These are phyloP conservation scores for Cordyceps tenuipes DNA, from an alignment of 2,329 filamentous ascomycete species.

Conservation along the genomic window DNA sequence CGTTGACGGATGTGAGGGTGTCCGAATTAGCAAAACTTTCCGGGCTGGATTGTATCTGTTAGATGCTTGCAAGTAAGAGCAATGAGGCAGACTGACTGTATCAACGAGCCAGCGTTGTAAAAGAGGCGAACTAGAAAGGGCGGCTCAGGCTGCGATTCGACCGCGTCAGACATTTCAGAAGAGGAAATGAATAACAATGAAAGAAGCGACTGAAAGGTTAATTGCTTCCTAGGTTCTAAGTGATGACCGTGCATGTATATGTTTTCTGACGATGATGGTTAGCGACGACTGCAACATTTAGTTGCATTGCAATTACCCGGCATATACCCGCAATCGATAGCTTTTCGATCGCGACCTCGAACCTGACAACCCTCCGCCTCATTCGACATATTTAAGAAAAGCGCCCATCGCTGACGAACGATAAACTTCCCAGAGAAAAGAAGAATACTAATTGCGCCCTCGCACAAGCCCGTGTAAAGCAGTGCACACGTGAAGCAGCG, in stretches of 20 bases:
- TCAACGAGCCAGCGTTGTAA: slow-evolving; percentile 61
- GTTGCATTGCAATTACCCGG: slow-evolving; percentile 17
- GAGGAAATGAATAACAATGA: not conserved
- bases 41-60: not conserved
- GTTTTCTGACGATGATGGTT: not conserved
- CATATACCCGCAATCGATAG: slow-evolving; percentile 23
- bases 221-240: not conserved
- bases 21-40: not conserved
- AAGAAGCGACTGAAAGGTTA: not conserved
- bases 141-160: slow-evolving; percentile 59
- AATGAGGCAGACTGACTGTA: slow-evolving; percentile 43
- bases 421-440: not conserved
- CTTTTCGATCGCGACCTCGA: slow-evolving; percentile 5
- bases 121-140: slow-evolving; percentile 84
- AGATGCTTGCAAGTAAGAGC: not conserved
- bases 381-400: not conserved
- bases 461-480: not conserved
- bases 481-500: not conserved
- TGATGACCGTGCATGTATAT: not conserved
- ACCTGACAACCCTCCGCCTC: not conserved
- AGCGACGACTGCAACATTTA: slow-evolving; percentile 13
- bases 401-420: not conserved
- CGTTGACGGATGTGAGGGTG: slow-evolving; percentile 19
- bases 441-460: not conserved
- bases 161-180: slow-evolving; percentile 24